Base-by-base conservation (phyloP, 257 asterid genomes). In the Striga asiatica region DNA sequence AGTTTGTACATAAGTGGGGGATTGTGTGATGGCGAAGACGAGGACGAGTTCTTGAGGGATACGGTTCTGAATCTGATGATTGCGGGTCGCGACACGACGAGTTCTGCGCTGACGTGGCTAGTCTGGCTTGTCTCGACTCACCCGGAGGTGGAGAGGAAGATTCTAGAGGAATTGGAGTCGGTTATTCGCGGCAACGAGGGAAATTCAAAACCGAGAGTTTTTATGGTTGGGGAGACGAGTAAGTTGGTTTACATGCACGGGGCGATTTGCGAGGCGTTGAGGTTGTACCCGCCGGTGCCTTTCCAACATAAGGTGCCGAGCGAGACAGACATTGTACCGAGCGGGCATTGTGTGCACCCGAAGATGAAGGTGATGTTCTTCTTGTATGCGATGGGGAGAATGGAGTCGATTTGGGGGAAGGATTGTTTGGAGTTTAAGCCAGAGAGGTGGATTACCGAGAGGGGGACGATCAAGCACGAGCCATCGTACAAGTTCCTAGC, bases 401-500 rank as follows among this genome's bases (percentile, higher is more conserved):
- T 81, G 78, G 76, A 49, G 9, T 39, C 58, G 0, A 69, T 78
- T 0, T 81, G 89, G 89, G 89, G 89, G 0, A 66, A 75, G 2
- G 83, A 76, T 67, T 68, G 79, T 0, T 25, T 51, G 42, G 80
- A 78, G 14, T 81, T 78, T 56, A 75, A 70, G 76, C 85, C 89
- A 0, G 83, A 75, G 59, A 78, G 89, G 47, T 81, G 89, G 89
- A 76, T 81, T 9, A 50, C 78, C 0, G 75, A 67, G 16, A 23
- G 62, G 1, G 83, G 50, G 23, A 72, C 78, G 12, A 64, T 81
- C 35, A 83, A 69, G 19, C 82, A 81, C 53, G 94, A 81, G 76
- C 89, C 94, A 0, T 78, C 89, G 0, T 83, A 80, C 43, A 83
- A 83, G 79, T 83, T 83, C 75, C 46, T 81, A 74, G 82, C 82